A percentile compares a stretch with the other conserved stretches of the same genome.
phyloP scores from a whole-genome alignment of 1,284 basidiomycete genomes.

The Puccinia novopanici region DNA sequence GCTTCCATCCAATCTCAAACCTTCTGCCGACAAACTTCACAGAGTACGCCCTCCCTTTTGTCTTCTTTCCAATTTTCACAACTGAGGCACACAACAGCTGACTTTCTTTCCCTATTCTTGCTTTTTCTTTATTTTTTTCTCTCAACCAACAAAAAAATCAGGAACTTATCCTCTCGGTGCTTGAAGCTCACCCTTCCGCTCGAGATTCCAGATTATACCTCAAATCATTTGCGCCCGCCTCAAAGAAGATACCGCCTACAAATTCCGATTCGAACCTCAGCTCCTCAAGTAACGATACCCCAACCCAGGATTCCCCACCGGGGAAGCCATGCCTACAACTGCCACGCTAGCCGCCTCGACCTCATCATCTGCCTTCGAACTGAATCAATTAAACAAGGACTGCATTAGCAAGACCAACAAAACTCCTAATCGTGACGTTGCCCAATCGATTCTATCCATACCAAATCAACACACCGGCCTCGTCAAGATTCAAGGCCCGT shows the following conservation, averaged over 20 bases:
- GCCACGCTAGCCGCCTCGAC: conserved; percentile 51
- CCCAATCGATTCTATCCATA: conserved; percentile 81
- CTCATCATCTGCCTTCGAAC: conserved; percentile 57
- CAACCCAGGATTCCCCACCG: conserved; percentile 54
- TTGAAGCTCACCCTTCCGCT: conserved; percentile 86
- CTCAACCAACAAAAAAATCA: conserved; percentile 59
- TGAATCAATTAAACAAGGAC: conserved; percentile 55
- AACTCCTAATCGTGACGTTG: conserved; percentile 62
- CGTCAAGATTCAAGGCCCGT: conserved; percentile 96
- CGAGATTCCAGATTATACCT: conserved; percentile 88
- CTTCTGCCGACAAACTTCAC: conserved; percentile 24
- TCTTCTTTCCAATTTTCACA: neutral
- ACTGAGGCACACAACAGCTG: neutral
- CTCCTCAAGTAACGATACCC: neutral
- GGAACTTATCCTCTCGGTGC: conserved; percentile 95
- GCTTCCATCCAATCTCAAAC: conserved; percentile 20
- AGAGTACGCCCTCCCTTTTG: neutral
- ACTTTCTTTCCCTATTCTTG: neutral
- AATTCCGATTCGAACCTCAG: conserved; percentile 50
- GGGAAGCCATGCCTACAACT: conserved; percentile 56
- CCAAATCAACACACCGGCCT: conserved; percentile 80
- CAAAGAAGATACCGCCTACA: conserved; percentile 53
- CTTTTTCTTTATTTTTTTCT: neutral
- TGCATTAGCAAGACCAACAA: conserved; percentile 57
- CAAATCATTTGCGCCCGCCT: conserved; percentile 70